These are phyloP conservation scores for Vicia faba DNA, from an alignment of 306 rosid genomes.

Conservation along the genomic window DNA sequence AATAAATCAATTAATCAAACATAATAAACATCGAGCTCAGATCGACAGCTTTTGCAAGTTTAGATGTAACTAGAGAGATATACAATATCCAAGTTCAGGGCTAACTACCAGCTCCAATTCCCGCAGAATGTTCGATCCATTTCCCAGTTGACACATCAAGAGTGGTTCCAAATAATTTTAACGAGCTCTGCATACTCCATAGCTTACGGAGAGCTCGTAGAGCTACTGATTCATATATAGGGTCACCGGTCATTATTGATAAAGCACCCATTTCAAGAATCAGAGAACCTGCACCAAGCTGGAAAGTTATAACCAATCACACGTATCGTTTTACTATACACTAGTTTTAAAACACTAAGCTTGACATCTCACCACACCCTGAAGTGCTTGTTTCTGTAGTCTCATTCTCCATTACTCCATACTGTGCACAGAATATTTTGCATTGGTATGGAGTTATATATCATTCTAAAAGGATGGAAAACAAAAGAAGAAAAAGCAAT, in stretches of 20 bases:
- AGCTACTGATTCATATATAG: conserved; percentile 80
- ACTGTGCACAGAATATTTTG: conserved; percentile 88
- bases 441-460: conserved; percentile 76
- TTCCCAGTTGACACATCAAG: conserved; percentile 83
- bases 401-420: conserved; percentile 96
- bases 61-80: conserved; percentile 13
- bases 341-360: conserved; percentile 52
- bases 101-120: conserved; percentile 92
- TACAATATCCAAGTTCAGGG: conserved; percentile 20
- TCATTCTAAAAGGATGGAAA: conserved; percentile 53
- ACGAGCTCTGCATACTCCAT: conserved; percentile 92
- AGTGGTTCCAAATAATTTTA: conserved; percentile 91
- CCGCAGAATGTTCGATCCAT: conserved; percentile 89
- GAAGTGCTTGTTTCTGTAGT: conserved; percentile 99
- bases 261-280: conserved; percentile 99
- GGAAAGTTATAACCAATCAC: conserved; percentile 43
- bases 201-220: conserved; percentile 84
- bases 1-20: conserved; percentile 30
- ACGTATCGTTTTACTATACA: conserved; percentile 30
- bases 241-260: conserved; percentile 87
- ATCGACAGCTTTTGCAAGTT: conserved; percentile 24
- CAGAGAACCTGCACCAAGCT: conserved; percentile 70
- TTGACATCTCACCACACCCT: conserved; percentile 94
- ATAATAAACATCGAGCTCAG: conserved; percentile 45
- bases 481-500: conserved; percentile 54